Base-by-base conservation (phyloP, 441 rosid species). In the Sinapis alba region DNA sequence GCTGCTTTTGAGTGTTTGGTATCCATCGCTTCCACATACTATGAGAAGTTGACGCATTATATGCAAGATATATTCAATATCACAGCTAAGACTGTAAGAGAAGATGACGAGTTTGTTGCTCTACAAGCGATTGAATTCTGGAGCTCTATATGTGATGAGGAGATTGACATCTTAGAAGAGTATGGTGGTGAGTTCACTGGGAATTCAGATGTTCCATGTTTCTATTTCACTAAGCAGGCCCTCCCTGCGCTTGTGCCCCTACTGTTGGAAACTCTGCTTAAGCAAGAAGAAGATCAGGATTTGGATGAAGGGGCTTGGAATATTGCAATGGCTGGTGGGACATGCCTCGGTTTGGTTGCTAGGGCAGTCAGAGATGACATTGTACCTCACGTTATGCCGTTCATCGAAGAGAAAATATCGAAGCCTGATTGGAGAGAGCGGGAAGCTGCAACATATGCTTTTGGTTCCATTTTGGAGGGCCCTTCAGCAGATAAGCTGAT, bases 321-420 rank as follows among this genome's bases (percentile, higher is more conserved):
- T 76, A 86, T 88, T 50, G 90, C 96, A 28, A 90, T 92, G 97
- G 96, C 97, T 5, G 92, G 96, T 21, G 97, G 97, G 24, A 91
- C 95, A 16, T 91, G 97, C 82, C 83, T 90, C 8, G 93, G 93
- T 53, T 81, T 90, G 86, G 93, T 90, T 76, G 93, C 93, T 32
- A 81, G 88, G 65, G 84, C 93, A 1, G 91, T 90, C 28, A 90
- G 96, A 71, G 93, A 90, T 64, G 96, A 87, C 69, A 78, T 90
- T 47, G 88, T 88, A 13, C 91, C 91, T 6, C 96, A 87, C 74
- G 90, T 88, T 62, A 83, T 90, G 93, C 93, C 93, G 0, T 90
- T 90, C 63, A 82, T 90, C 54, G 91, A 90, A 76, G 89, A 84
- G 77, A 88, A 90, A 60, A 90, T 90, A 69, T 76, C 84, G 67